These are phyloP conservation scores for Ganoderma lingzhi DNA, from an alignment of 1,284 basidiomycete species.

Conservation along the genomic window DNA sequence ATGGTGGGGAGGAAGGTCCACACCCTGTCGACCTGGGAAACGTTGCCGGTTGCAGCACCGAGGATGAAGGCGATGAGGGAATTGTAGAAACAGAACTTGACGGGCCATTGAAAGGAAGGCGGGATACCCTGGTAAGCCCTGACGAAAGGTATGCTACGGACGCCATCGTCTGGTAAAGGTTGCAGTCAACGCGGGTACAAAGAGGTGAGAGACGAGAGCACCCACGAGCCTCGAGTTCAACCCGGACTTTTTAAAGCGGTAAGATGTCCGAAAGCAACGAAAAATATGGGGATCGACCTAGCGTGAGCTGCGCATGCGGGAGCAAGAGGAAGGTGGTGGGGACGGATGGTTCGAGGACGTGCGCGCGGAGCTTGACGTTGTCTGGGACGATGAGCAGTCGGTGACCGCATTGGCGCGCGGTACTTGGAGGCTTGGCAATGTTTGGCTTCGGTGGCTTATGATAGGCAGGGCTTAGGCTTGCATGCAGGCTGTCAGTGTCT, in stretches of 20 bases:
- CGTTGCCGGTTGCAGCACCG: slow-evolving; percentile 78
- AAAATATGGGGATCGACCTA: neutral
- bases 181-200: neutral
- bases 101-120: slow-evolving; percentile 63
- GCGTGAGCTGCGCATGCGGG: neutral
- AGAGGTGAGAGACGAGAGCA: neutral
- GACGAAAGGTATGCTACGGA: slow-evolving; percentile 17
- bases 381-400: neutral
- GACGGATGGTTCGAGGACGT: neutral
- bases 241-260: neutral
- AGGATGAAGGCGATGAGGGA: slow-evolving; percentile 60
- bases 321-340: neutral
- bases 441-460: slow-evolving; percentile 15
- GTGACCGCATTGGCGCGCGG: slow-evolving; percentile 3
- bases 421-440: slow-evolving; percentile 2
- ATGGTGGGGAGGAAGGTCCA: slow-evolving; percentile 78
- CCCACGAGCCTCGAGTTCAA: neutral
- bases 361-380: neutral
- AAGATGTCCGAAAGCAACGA: neutral
- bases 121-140: slow-evolving; percentile 36
- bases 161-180: slow-evolving; percentile 25
- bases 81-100: slow-evolving; percentile 62
- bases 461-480: too few relatives aligned
- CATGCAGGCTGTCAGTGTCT: too few relatives aligned
- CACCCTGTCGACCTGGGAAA: slow-evolving; percentile 82